Percentiles rank a stretch among this genome's conserved stretches.
Evolutionary conservation across 176 grass and related monocot species (phyloP).

Genomic region (Raddia distichophylla): DNA sequence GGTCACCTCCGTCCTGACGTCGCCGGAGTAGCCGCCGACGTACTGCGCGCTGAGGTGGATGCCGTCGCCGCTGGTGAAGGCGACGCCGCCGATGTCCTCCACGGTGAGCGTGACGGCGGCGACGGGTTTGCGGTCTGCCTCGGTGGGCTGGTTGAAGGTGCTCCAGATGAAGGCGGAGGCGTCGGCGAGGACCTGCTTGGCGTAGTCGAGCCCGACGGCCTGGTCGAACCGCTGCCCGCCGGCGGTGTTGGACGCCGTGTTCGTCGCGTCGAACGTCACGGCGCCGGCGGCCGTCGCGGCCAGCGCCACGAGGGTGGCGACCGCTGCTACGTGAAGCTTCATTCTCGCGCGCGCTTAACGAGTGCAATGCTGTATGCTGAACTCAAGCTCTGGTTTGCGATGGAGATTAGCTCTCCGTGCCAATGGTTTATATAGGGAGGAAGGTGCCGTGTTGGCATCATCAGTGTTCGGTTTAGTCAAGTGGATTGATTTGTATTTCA

Average conservation of each 20-base stretch:
- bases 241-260: conserved; percentile 53
- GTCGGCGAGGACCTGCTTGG: conserved; percentile 59
- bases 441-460: neutral
- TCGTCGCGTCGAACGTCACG: conserved; percentile 58
- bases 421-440: neutral
- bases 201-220: conserved; percentile 60
- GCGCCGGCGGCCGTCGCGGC: conserved; percentile 16
- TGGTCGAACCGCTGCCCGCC: conserved; percentile 65
- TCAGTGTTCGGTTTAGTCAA: neutral
- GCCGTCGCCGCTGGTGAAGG: conserved; percentile 50
- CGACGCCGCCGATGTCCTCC: conserved; percentile 48
- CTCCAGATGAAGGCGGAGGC: conserved; percentile 75
- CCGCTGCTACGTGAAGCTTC: neutral
- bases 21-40: conserved; percentile 54
- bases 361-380: neutral
- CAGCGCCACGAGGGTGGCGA: conserved; percentile 22
- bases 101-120: conserved; percentile 50
- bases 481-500: neutral
- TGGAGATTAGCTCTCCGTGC: neutral
- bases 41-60: conserved; percentile 77
- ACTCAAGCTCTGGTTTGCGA: neutral
- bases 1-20: conserved; percentile 59
- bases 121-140: conserved; percentile 44
- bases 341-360: neutral
- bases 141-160: conserved; percentile 47